phyloP scores from a whole-genome alignment of 2,329 filamentous ascomycete species.

The Fusarium humuli region DNA sequence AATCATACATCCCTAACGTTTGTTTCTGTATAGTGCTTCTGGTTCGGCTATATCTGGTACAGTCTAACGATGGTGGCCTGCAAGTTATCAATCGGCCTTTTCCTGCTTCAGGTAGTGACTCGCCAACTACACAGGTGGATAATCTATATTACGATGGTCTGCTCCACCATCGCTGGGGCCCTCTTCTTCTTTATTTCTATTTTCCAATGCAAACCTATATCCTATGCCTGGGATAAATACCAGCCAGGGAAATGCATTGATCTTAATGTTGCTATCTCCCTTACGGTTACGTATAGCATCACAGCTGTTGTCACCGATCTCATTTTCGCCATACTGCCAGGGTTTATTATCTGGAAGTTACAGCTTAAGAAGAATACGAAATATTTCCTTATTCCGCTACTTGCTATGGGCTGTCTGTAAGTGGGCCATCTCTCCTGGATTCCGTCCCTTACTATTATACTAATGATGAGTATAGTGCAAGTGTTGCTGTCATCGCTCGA shows the following conservation, averaged over 20 bases:
- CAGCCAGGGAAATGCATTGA: conserved; percentile 46
- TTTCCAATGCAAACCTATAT: conserved; percentile 47
- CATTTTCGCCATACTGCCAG: conserved; percentile 60
- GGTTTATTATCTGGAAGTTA: conserved; percentile 63
- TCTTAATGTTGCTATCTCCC: conserved; percentile 56
- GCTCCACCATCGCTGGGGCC: conserved; percentile 42
- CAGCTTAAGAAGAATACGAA: conserved; percentile 64
- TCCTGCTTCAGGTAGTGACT: conserved; percentile 49
- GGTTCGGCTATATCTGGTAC: conserved; percentile 48
- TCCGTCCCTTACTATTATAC: rapidly evolving
- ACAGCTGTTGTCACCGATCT: conserved; percentile 60
- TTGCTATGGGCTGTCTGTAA: conserved; percentile 65
- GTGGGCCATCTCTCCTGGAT: neutral
- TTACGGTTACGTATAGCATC: conserved; percentile 62
- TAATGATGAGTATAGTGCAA: conserved; percentile 48
- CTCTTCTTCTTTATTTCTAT: conserved; percentile 50
- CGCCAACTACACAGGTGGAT: conserved; percentile 34
- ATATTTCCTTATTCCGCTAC: conserved; percentile 59
- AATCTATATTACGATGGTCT: conserved; percentile 46
- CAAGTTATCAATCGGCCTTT: conserved; percentile 52
- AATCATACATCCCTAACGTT: neutral
- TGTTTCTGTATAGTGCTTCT: conserved; percentile 34
- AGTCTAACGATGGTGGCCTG: conserved; percentile 43
- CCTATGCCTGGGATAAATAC: conserved; percentile 47
- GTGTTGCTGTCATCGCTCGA: conserved; percentile 54